Conservation (phyloP, 495 filamentous ascomycete species). For the Symbiotaphrina buchneri region DNA sequence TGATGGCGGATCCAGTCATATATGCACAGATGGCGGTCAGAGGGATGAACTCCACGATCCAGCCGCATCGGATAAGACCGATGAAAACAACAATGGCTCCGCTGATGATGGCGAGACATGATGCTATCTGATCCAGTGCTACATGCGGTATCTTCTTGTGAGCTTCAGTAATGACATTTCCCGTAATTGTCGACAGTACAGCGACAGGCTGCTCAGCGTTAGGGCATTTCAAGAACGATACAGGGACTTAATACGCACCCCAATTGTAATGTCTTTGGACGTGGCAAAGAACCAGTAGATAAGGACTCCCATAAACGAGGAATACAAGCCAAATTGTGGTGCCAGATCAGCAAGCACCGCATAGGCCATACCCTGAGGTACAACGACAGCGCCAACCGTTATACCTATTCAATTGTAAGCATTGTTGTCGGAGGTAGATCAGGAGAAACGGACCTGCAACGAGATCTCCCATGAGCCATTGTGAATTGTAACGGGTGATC, state of each 20-base stretch:
- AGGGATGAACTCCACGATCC: constrained; percentile 91
- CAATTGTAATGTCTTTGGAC: constrained; percentile 97
- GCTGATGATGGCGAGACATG: constrained; percentile 54
- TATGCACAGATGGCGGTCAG: constrained; percentile 82
- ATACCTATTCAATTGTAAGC: constrained; percentile 30
- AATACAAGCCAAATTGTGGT: constrained; percentile 77
- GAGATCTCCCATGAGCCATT: constrained; percentile 77
- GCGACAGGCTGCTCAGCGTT: constrained; percentile 51
- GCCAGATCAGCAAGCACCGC: constrained; percentile 59
- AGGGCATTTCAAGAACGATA: not conserved
- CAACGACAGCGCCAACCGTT: constrained; percentile 86
- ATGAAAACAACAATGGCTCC: constrained; percentile 67
- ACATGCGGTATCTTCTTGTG: constrained; percentile 28
- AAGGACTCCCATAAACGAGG: constrained; percentile 92
- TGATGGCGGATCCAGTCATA: constrained; percentile 95
- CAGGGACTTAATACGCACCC: constrained; percentile 31
- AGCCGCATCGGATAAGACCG: constrained; percentile 60
- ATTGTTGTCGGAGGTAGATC: not conserved
- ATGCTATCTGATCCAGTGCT: constrained; percentile 38
- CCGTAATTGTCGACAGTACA: constrained; percentile 79
- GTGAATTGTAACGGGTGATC: constrained; percentile 70
- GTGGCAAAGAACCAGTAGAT: constrained; percentile 98
- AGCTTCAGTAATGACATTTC: constrained; percentile 49
- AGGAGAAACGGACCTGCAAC: constrained; percentile 46
- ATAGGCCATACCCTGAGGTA: constrained; percentile 97